Evolutionary conservation across 805 yeast genomes (phyloP).

Genomic region (Saccharomycopsis guyanensis): DNA sequence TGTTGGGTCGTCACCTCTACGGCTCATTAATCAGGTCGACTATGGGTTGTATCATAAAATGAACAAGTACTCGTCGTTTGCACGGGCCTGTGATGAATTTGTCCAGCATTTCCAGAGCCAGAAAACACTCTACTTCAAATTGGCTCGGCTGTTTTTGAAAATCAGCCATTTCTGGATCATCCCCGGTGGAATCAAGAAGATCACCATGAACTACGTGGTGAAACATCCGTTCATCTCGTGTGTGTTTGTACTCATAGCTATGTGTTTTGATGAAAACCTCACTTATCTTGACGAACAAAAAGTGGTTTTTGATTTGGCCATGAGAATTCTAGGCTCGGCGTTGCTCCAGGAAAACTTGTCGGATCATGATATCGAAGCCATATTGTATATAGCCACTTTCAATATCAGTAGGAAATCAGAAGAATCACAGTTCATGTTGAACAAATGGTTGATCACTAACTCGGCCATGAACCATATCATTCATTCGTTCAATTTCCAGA

Average conservation of each 20-base stretch:
- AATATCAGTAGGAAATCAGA: constrained; percentile 45
- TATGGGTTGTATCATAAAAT: constrained; percentile 29
- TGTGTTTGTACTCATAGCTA: constrained; percentile 45
- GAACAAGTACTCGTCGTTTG: constrained; percentile 11
- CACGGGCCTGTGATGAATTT: constrained; percentile 36
- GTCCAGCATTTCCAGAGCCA: constrained; percentile 38
- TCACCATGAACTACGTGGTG: constrained; percentile 38
- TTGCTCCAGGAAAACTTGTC: constrained; percentile 44
- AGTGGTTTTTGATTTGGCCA: constrained; percentile 39
- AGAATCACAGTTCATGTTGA: constrained; percentile 39
- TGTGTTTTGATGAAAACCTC: constrained; percentile 48
- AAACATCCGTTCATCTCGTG: constrained; percentile 49
- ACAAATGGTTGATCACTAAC: constrained; percentile 45
- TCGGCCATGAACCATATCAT: constrained; percentile 44
- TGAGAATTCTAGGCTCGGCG: constrained; percentile 41
- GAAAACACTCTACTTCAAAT: constrained; percentile 35
- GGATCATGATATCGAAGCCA: constrained; percentile 55
- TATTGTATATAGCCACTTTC: constrained; percentile 46
- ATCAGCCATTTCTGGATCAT: constrained; percentile 55
- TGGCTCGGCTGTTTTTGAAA: constrained; percentile 41
- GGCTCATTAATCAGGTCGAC: constrained; percentile 33
- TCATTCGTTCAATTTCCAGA: constrained; percentile 37
- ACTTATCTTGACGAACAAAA: constrained; percentile 42
- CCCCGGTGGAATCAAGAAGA: constrained; percentile 50
- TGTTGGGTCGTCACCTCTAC: constrained; percentile 28